Conservation (phyloP, 805 yeast species). For the Metschnikowia sp. region DNA sequence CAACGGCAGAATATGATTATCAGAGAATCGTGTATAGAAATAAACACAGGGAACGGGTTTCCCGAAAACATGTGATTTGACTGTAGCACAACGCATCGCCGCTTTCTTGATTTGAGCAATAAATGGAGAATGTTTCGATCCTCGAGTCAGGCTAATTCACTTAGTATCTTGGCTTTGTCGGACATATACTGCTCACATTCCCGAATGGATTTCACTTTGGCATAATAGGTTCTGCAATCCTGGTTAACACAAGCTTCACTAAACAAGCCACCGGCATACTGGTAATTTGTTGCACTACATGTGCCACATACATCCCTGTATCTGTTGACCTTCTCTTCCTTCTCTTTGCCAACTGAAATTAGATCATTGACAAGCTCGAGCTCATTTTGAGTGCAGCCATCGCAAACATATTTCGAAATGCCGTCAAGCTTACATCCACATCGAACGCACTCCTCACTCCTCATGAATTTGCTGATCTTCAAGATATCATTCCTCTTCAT, state of each 20-base stretch:
- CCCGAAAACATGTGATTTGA: not conserved
- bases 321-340: conserved; percentile 12
- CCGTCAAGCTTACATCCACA: conserved; percentile 12
- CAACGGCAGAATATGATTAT: not conserved
- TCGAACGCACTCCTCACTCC: conserved; percentile 10
- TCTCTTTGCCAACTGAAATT: conserved; percentile 18
- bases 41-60: conserved; percentile 2
- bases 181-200: conserved; percentile 12
- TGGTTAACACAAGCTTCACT: conserved; percentile 48
- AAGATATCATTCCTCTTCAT: conserved; percentile 10
- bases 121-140: no score
- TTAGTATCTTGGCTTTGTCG: conserved; percentile 1
- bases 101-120: no score
- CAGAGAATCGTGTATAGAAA: conserved; percentile 1
- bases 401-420: conserved; percentile 17
- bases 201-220: conserved; percentile 40
- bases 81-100: not conserved
- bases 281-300: conserved; percentile 22
- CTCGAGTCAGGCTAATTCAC: not conserved
- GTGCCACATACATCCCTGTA: conserved; percentile 17
- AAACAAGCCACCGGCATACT: conserved; percentile 6
- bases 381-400: conserved; percentile 27
- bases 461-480: conserved; percentile 9
- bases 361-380: conserved; percentile 32
- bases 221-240: conserved; percentile 63